phyloP scores from a whole-genome alignment of 2,329 filamentous ascomycete genomes.

The Nigrospora oryzae region DNA sequence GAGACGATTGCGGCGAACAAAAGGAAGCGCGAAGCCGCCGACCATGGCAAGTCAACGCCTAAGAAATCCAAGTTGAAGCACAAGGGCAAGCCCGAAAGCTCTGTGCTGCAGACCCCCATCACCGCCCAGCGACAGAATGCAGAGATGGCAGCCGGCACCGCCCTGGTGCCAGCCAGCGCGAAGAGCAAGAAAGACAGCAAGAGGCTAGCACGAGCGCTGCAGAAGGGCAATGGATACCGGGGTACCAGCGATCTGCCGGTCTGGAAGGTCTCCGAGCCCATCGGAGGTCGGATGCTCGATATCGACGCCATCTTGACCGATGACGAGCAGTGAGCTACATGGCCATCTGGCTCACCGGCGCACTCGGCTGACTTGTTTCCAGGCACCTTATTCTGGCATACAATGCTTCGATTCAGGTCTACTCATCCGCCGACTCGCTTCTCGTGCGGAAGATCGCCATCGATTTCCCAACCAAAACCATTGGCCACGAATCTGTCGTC shows the following conservation, averaged over 20 bases:
- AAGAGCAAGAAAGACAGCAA: constrained; percentile 4
- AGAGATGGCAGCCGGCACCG: too few relatives aligned
- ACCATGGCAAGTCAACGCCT: constrained; percentile 29
- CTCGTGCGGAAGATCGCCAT: constrained; percentile 64
- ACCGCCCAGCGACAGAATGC: too few relatives aligned
- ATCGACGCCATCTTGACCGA: constrained; percentile 54
- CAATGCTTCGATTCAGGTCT: constrained; percentile 68
- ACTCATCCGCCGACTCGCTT: constrained; percentile 73
- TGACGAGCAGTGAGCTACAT: constrained; percentile 48
- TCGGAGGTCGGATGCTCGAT: constrained; percentile 57
- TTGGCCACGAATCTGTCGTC: constrained; percentile 26
- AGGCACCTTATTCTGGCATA: constrained; percentile 72
- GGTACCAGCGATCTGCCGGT: constrained; percentile 1
- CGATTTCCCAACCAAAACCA: constrained; percentile 20
- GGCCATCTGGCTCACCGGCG: not conserved
- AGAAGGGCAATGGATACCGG: not conserved
- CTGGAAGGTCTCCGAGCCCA: constrained; percentile 56
- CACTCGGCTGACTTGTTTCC: constrained; percentile 14
- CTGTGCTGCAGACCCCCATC: not conserved
- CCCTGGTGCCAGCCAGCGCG: not conserved
- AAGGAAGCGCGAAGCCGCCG: constrained; percentile 36
- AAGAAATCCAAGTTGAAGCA: constrained; percentile 10
- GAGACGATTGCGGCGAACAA: constrained; percentile 29
- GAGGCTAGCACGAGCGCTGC: not conserved
- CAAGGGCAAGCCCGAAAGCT: constrained; percentile 3